A percentile compares a stretch with the other conserved stretches of the same genome.
phyloP scores from a whole-genome alignment of 139 green algal species.

The Chlorella ohadii region DNA sequence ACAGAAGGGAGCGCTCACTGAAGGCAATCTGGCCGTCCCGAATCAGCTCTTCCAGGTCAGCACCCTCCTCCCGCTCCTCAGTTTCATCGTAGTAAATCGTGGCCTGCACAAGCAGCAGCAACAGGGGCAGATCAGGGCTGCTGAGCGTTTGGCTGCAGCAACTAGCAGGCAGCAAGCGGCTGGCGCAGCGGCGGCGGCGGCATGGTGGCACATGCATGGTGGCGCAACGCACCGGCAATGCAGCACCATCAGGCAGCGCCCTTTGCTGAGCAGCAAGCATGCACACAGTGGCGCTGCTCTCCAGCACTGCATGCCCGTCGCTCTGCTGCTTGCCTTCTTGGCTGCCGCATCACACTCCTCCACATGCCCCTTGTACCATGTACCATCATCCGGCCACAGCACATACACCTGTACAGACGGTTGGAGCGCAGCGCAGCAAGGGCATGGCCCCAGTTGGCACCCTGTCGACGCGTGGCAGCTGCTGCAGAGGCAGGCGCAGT shows the following conservation, averaged over 20 bases:
- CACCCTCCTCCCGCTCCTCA: constrained; percentile 14
- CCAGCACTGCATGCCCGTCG: too few relatives aligned
- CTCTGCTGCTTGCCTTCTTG: not conserved
- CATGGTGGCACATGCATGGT: too few relatives aligned
- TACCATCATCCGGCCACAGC: constrained; percentile 50
- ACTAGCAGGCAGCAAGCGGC: too few relatives aligned
- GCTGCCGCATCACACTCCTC: constrained; percentile 7
- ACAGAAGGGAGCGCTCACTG: constrained; percentile 8
- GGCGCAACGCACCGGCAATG: too few relatives aligned
- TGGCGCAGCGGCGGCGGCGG: too few relatives aligned
- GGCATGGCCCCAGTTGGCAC: not conserved
- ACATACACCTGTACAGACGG: constrained; percentile 44
- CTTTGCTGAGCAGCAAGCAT: too few relatives aligned
- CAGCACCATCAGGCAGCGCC: too few relatives aligned
- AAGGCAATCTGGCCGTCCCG: constrained; percentile 34
- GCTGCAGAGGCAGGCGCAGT: not conserved
- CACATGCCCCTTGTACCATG: constrained; percentile 50
- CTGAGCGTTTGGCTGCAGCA: too few relatives aligned
- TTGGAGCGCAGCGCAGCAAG: not conserved
- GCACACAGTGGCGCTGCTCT: too few relatives aligned
- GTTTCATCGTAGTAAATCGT: constrained; percentile 24
- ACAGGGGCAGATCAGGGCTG: too few relatives aligned
- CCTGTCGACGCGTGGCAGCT: too few relatives aligned
- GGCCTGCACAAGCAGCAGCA: not conserved
- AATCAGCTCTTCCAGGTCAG: constrained; percentile 24